These are phyloP conservation scores for Brassica rapa DNA, from an alignment of 345 rosid genomes.

Conservation along the genomic window DNA sequence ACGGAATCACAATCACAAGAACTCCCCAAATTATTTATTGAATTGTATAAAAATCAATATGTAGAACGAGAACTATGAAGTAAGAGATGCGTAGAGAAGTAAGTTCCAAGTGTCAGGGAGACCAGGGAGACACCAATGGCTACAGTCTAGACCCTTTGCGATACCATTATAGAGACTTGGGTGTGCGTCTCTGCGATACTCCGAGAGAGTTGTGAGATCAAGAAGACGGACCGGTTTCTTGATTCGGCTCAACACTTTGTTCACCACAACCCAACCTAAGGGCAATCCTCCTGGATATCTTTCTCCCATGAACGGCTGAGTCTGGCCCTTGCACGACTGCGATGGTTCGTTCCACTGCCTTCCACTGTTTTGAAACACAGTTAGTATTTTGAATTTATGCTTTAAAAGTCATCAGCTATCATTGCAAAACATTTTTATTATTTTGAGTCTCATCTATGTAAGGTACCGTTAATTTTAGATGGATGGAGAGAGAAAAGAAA, in stretches of 20 bases:
- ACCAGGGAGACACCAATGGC: conserved; percentile 98
- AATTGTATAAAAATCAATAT: conserved; percentile 19
- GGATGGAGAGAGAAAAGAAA: neutral
- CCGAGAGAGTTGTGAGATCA: conserved; percentile 66
- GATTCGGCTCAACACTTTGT: conserved; percentile 70
- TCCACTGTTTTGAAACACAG: conserved; percentile 51
- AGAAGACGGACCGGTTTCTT: conserved; percentile 71
- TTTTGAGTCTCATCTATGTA: neutral
- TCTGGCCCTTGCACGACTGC: conserved; percentile 58
- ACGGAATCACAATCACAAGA: conserved; percentile 25
- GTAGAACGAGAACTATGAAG: conserved; percentile 37
- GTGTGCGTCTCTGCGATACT: conserved; percentile 74
- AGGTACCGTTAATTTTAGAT: neutral
- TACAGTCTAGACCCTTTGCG: conserved; percentile 54
- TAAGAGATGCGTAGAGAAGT: conserved; percentile 63
- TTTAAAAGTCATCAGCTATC: neutral
- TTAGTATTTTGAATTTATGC: conserved; percentile 3
- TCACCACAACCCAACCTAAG: conserved; percentile 63
- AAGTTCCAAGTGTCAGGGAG: conserved; percentile 91
- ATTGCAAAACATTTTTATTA: neutral
- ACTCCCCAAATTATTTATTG: neutral
- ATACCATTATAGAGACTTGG: conserved; percentile 57
- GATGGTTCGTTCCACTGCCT: conserved; percentile 73
- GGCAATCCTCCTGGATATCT: conserved; percentile 79
- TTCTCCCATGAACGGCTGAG: conserved; percentile 60